phyloP scores from a whole-genome alignment of 2,329 filamentous ascomycete species.

The Didymella exigua region DNA sequence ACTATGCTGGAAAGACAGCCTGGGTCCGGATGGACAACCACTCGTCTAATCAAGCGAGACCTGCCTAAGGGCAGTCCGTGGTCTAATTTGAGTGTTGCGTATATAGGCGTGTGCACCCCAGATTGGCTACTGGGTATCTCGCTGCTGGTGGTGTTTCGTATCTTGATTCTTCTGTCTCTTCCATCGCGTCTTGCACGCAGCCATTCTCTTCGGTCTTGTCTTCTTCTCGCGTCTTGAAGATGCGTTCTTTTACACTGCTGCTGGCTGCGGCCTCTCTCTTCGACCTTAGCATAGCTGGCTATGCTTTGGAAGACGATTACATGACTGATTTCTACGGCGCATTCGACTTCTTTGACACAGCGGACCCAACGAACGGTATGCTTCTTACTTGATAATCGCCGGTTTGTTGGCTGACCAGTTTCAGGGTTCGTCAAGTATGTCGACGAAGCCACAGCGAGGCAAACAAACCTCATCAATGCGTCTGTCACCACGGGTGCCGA shows the following conservation, averaged over 20 bases:
- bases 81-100: slow-evolving; percentile 3
- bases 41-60: slow-evolving; percentile 4
- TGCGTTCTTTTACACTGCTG: slow-evolving; percentile 44
- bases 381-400: background rate
- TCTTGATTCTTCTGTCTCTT: slow-evolving; percentile 27
- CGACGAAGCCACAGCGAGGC: slow-evolving; percentile 45
- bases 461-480: slow-evolving; percentile 48
- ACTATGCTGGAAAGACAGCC: slow-evolving; percentile 16
- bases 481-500: slow-evolving; percentile 46
- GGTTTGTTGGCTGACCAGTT: slow-evolving; percentile 7
- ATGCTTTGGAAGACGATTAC: slow-evolving; percentile 50
- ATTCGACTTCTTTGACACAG: slow-evolving; percentile 52
- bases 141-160: slow-evolving; percentile 26
- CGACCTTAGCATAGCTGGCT: slow-evolving; percentile 48
- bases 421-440: slow-evolving; percentile 51
- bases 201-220: slow-evolving; percentile 24
- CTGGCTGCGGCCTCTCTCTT: slow-evolving; percentile 41
- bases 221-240: slow-evolving; percentile 36
- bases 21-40: slow-evolving; percentile 10
- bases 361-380: slow-evolving; percentile 53
- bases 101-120: slow-evolving; percentile 14
- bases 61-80: slow-evolving; percentile 1
- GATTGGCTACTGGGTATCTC: slow-evolving; percentile 19
- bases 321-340: slow-evolving; percentile 52
- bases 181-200: slow-evolving; percentile 44